A percentile compares a stretch with the other conserved stretches of the same genome.
These are phyloP conservation scores for Pseudotsuga menziesii DNA, from an alignment of 75 land plant genomes.

Conservation along the genomic window DNA sequence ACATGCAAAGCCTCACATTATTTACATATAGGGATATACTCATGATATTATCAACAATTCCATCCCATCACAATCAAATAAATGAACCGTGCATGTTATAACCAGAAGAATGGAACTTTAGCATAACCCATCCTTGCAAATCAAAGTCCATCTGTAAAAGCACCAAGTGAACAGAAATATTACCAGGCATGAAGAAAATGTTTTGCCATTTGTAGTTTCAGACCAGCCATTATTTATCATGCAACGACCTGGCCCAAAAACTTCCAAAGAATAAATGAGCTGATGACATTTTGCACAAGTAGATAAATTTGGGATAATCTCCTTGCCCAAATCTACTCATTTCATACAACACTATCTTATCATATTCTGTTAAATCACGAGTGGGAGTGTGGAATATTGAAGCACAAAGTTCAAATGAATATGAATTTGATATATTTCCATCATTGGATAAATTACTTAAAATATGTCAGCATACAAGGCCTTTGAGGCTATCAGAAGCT, in stretches of 20 bases:
- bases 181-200: conserved; percentile 55
- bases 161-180: neutral
- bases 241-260: conserved; percentile 45
- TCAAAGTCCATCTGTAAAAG: neutral
- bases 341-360: neutral
- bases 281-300: neutral
- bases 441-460: conserved; percentile 50
- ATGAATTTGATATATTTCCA: conserved; percentile 15
- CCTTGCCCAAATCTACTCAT: neutral
- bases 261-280: conserved; percentile 14
- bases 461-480: conserved; percentile 59
- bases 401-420: conserved; percentile 14
- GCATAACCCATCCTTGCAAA: neutral
- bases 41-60: too few species aligned
- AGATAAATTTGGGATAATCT: neutral
- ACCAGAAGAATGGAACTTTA: neutral
- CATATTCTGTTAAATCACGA: neutral
- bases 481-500: conserved; percentile 49
- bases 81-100: neutral
- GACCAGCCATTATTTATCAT: conserved; percentile 55
- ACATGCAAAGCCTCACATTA: too few species aligned
- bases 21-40: too few species aligned
- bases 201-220: conserved; percentile 24
- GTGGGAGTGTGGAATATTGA: conserved; percentile 21
- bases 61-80: neutral